Base-by-base conservation (phyloP, 2,329 filamentous ascomycete species). In the Orbilia javanica region DNA sequence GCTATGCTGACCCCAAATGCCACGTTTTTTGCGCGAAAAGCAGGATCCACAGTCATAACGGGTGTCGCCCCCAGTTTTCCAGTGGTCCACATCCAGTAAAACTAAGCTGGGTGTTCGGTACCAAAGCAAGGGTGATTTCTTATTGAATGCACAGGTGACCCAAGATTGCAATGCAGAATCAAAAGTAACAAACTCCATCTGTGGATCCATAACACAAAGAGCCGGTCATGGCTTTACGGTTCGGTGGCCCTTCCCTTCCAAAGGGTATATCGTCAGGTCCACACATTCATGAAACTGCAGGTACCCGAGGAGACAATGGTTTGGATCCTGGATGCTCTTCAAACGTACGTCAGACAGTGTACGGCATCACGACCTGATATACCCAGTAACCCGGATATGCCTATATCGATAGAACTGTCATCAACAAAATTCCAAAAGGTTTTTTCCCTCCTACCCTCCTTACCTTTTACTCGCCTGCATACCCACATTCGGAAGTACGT, bases 241-340 rank as follows among this genome's bases (percentile, higher is more conserved):
- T 70, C 57, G 60, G 60, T 67, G 73, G 66, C 65, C 60, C 65
- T 77, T 77, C 73, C 73, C 73, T 69, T 71, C 73, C 60, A 76
- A 64, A 71, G 60, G 66, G 50, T 53, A 70, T 77, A 48, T 71
- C 66, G 29, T 34, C 60, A 77, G 73, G 66, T 77, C 73, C 73
- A 77, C 73, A 65, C 48, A 53, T 50, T 71, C 52, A 64, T 77
- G 73, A 77, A 77, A 77, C 73, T 77, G 73, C 73, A 77, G 73
- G 73, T 77, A 77, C 73, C 73, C 73, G 73, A 62, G 66, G 57
- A 46, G 60, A 71, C 67, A 64, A 44, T 66, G 46, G 55, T 62
- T 60, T 77, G 36, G 66, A 57, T 70, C 57, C 73, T 62, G 48
- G 66, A 42, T 67, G 39, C 31, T 55, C n/a, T 64, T 75, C 71